phyloP scores from a whole-genome alignment of 78 protist species.

The Dictyostelium brefeldianum region DNA sequence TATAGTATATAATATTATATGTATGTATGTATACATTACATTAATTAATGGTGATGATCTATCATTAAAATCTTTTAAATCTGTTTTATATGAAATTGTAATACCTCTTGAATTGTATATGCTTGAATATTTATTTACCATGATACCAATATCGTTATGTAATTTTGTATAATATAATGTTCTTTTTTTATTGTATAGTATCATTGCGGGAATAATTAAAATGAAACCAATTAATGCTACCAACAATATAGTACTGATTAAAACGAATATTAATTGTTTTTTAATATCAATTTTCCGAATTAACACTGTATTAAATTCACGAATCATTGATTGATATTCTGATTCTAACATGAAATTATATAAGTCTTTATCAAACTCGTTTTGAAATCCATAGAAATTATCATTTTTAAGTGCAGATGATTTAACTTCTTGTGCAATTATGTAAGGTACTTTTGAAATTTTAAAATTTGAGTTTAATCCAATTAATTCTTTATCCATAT shows the following conservation, averaged over 20 bases:
- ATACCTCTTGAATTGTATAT: slow-evolving; percentile 2
- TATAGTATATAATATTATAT: too few species aligned
- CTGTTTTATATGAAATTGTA: neutral
- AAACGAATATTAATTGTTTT: slow-evolving; percentile 3
- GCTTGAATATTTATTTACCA: slow-evolving; percentile 13
- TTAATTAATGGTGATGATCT: neutral
- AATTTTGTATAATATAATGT: neutral
- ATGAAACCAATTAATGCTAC: slow-evolving; percentile 1
- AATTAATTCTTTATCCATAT: too few species aligned
- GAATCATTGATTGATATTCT: slow-evolving; percentile 13
- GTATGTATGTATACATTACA: neutral
- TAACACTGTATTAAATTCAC: slow-evolving; percentile 2
- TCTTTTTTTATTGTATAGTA: neutral
- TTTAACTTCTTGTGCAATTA: neutral
- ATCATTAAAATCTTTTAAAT: neutral
- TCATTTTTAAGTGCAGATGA: neutral
- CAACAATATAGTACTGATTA: neutral
- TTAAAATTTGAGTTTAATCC: neutral
- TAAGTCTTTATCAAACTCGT: neutral
- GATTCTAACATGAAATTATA: neutral
- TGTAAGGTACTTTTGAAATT: neutral
- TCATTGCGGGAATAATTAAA: neutral
- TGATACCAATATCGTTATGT: neutral
- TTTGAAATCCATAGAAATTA: neutral
- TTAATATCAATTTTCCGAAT: neutral